Percentiles rank a stretch among this genome's conserved stretches.
Evolutionary conservation across 371 early-diverging fungal species (phyloP).

Genomic region (Syncephalastrum racemosum): DNA sequence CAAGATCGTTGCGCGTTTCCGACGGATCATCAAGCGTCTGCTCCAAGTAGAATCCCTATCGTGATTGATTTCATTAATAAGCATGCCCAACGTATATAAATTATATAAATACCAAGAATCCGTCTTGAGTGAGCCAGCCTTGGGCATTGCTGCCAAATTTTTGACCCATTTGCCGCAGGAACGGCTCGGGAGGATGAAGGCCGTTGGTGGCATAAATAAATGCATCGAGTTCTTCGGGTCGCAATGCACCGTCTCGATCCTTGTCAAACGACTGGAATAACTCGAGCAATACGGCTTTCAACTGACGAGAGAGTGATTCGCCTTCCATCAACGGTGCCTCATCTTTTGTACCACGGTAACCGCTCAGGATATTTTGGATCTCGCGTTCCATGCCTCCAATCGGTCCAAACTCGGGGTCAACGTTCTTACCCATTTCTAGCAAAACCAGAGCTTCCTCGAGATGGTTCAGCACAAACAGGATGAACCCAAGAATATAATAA

Average conservation of each 20-base stretch:
- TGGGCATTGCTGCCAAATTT: constrained; percentile 52
- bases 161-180: constrained; percentile 56
- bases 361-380: constrained; percentile 42
- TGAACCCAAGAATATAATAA: constrained; percentile 55
- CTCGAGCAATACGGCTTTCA: constrained; percentile 42
- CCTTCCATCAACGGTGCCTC: constrained; percentile 43
- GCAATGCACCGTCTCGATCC: constrained; percentile 52
- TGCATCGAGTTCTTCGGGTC: constrained; percentile 43
- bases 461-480: constrained; percentile 50
- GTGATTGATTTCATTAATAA: background rate
- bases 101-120: constrained; percentile 39
- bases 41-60: constrained; percentile 57
- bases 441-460: constrained; percentile 50
- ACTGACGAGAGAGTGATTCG: constrained; percentile 39
- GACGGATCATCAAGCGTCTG: constrained; percentile 60
- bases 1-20: constrained; percentile 60
- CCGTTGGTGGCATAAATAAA: constrained; percentile 62
- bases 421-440: constrained; percentile 49
- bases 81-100: too few relatives aligned
- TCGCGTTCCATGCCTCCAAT: constrained; percentile 55
- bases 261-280: constrained; percentile 56
- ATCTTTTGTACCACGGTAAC: constrained; percentile 35
- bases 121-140: constrained; percentile 55
- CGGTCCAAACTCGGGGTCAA: constrained; percentile 53
- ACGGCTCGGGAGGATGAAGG: constrained; percentile 53